Evolutionary conservation across 208 protist genomes (phyloP).

Genomic region (Lotmaria passim): DNA sequence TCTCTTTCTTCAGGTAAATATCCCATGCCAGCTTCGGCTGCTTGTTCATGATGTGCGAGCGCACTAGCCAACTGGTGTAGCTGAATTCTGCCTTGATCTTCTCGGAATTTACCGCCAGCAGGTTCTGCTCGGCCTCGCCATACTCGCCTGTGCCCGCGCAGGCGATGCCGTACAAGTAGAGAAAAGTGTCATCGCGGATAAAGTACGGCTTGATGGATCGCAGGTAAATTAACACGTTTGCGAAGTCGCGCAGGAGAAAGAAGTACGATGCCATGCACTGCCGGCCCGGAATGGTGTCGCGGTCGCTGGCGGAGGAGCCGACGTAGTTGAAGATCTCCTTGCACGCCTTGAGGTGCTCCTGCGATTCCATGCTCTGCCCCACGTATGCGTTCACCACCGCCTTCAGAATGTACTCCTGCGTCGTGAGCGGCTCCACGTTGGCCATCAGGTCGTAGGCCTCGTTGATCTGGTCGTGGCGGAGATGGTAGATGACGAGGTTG

Average conservation of each 20-base stretch:
- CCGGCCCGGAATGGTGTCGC: constrained; percentile 96
- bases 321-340: constrained; percentile 97
- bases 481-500: constrained; percentile 97
- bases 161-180: constrained; percentile 93
- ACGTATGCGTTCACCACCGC: constrained; percentile 93
- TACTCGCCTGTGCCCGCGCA: constrained; percentile 87
- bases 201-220: constrained; percentile 97
- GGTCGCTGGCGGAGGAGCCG: constrained; percentile 93
- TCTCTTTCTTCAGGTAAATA: constrained; percentile 97
- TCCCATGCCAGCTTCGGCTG: constrained; percentile 96
- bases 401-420: constrained; percentile 97
- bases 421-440: constrained; percentile 91
- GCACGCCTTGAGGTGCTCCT: constrained; percentile 93
- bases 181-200: constrained; percentile 93
- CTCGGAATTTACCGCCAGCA: constrained; percentile 88
- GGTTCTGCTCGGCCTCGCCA: constrained; percentile 87
- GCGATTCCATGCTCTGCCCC: constrained; percentile 89
- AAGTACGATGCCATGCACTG: constrained; percentile 98
- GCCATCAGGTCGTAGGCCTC: constrained; percentile 96
- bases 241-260: constrained; percentile 95
- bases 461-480: constrained; percentile 93
- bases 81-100: constrained; percentile 93
- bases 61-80: constrained; percentile 94
- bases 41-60: constrained; percentile 94
- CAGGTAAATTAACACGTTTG: constrained; percentile 97